A percentile compares a stretch with the other conserved stretches of the same genome.
Conservation (phyloP, 192 early-diverging fungal species). For the Podila minutissima region DNA sequence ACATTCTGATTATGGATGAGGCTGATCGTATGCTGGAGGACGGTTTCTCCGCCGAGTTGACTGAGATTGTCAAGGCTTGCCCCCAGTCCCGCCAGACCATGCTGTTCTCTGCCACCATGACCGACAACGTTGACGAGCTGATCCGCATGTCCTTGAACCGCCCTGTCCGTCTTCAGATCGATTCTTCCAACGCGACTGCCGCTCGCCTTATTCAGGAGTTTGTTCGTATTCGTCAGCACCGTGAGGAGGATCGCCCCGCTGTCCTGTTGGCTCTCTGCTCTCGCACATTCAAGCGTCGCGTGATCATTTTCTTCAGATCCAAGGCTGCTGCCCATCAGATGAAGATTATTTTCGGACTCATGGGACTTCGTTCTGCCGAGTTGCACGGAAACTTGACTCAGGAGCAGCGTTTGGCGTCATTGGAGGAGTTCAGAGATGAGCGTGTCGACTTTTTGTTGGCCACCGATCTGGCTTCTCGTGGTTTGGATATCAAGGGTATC, state of each 20-base stretch:
- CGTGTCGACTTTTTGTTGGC: conserved; percentile 91
- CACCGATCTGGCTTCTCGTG: conserved; percentile 96
- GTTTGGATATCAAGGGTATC: conserved; percentile 97
- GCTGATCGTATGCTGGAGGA: conserved; percentile 99
- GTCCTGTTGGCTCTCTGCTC: conserved; percentile 88
- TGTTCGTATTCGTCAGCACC: conserved; percentile 87
- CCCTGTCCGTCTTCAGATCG: conserved; percentile 92
- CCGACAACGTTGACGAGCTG: conserved; percentile 96
- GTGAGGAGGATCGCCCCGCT: conserved; percentile 87
- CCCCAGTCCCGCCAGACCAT: conserved; percentile 95
- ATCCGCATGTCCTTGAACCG: conserved; percentile 91
- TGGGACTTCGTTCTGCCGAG: conserved; percentile 88
- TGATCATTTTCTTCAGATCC: conserved; percentile 94
- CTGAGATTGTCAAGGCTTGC: conserved; percentile 91
- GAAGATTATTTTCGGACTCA: conserved; percentile 95
- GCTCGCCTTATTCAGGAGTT: conserved; percentile 92
- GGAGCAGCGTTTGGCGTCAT: conserved; percentile 86
- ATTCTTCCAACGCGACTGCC: conserved; percentile 81
- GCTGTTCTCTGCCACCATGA: conserved; percentile 99
- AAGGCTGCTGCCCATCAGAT: conserved; percentile 98
- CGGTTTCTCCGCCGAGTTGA: conserved; percentile 95
- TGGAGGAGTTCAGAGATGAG: conserved; percentile 90
- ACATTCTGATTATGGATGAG: conserved; percentile 99
- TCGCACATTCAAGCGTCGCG: conserved; percentile 78
- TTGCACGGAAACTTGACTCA: conserved; percentile 97